Evolutionary conservation across 2,329 filamentous ascomycete species (phyloP).

Genomic region (Didymella exigua): DNA sequence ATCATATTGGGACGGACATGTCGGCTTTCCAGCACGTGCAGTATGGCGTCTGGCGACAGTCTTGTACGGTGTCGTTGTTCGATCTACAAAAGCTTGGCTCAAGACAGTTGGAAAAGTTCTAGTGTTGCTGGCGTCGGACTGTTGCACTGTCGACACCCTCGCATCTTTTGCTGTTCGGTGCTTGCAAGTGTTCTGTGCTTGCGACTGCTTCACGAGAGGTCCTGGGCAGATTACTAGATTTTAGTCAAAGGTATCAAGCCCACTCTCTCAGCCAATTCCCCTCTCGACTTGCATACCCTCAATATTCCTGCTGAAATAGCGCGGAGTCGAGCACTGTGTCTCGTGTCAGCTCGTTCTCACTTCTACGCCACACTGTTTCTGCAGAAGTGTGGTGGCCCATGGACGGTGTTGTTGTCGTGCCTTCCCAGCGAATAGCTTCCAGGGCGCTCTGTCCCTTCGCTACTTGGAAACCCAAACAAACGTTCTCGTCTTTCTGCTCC

Average conservation of each 20-base stretch:
- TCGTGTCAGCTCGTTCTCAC: not conserved
- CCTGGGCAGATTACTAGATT: not conserved
- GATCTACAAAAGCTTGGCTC: constrained; percentile 12
- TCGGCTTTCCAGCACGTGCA: constrained; percentile 36
- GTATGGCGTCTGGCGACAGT: constrained; percentile 41
- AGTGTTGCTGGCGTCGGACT: constrained; percentile 1
- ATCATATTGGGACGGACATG: constrained; percentile 17
- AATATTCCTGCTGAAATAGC: not conserved
- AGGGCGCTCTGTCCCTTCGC: not conserved
- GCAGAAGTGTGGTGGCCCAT: not conserved
- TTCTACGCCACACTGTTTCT: not conserved
- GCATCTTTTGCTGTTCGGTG: not conserved
- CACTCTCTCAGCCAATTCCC: not conserved
- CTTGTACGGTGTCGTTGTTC: constrained; percentile 18
- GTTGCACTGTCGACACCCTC: not conserved
- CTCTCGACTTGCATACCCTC: not conserved
- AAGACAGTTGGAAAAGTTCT: constrained; percentile 12
- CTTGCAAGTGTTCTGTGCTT: not conserved
- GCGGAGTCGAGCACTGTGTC: not conserved
- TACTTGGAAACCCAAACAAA: not conserved
- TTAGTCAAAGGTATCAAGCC: not conserved
- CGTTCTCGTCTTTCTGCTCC: constrained; percentile 6
- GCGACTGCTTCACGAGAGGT: not conserved
- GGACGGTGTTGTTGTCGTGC: not conserved
- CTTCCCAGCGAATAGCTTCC: not conserved